Percentiles rank a stretch among this genome's conserved stretches.
Conservation (phyloP, 148 eudicot species). For the Nepenthes mirabilis region DNA sequence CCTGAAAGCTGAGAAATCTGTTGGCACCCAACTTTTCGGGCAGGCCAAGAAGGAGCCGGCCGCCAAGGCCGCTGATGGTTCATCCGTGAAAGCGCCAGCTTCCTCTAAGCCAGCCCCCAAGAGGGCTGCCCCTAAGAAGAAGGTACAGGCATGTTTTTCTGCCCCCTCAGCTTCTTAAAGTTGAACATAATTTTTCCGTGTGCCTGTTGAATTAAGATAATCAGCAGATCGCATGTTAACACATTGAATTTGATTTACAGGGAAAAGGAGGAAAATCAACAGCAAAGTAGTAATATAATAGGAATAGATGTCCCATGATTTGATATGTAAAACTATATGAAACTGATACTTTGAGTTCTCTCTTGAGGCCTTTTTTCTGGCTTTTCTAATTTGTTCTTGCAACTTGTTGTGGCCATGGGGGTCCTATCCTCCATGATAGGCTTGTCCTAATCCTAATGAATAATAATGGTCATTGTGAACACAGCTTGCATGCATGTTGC, state of each 20-base stretch:
- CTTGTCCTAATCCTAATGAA: too few species aligned
- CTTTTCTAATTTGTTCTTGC: too few species aligned
- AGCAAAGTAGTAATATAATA: not conserved
- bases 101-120: slow-evolving; percentile 16
- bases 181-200: too few species aligned
- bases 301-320: too few species aligned
- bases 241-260: not conserved
- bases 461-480: too few species aligned
- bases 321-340: too few species aligned
- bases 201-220: not conserved
- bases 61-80: not conserved
- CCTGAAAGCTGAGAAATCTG: slow-evolving; percentile 24
- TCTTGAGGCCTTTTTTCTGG: too few species aligned
- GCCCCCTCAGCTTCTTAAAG: too few species aligned
- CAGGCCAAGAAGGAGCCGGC: slow-evolving; percentile 21
- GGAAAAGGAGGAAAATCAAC: not conserved
- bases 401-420: too few species aligned
- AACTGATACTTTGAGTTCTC: too few species aligned
- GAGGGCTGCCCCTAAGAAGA: slow-evolving; percentile 21
- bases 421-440: too few species aligned
- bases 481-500: too few species aligned
- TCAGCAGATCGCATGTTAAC: not conserved
- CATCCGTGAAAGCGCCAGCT: slow-evolving; percentile 11
- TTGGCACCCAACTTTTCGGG: slow-evolving; percentile 12
- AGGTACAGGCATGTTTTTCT: slow-evolving; percentile 7